Evolutionary conservation across 2,329 filamentous ascomycete species (phyloP).

Genomic region (Cercospora brassicicola): DNA sequence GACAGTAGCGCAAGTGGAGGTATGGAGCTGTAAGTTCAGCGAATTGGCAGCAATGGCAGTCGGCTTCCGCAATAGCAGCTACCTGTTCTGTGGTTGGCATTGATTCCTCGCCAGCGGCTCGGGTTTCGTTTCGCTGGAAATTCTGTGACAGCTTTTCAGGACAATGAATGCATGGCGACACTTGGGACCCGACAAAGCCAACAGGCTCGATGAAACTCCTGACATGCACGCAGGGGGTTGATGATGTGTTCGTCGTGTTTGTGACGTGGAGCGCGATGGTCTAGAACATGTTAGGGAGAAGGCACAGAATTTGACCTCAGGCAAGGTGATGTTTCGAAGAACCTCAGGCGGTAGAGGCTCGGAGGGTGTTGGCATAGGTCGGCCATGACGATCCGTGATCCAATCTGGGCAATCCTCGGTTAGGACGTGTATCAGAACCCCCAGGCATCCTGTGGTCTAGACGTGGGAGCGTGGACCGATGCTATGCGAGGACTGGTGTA

Average conservation of each 20-base stretch:
- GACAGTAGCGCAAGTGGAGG: background rate
- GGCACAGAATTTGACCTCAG: background rate
- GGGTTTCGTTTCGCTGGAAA: background rate
- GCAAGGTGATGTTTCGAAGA: background rate
- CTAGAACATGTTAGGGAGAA: background rate
- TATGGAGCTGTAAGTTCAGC: background rate
- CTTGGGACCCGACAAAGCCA: background rate
- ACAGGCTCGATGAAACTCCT: background rate
- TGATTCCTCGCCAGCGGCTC: background rate
- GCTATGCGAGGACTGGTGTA: background rate
- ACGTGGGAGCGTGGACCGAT: background rate
- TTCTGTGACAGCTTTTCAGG: background rate
- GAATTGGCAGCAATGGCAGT: background rate
- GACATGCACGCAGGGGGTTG: background rate
- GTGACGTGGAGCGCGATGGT: background rate
- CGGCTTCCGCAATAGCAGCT: background rate
- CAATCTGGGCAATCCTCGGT: slow-evolving; percentile 1
- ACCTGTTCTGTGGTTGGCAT: background rate
- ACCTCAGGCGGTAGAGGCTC: background rate
- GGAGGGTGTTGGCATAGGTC: background rate
- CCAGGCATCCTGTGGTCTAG: background rate
- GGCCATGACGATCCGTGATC: background rate
- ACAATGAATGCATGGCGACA: background rate
- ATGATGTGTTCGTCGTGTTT: background rate
- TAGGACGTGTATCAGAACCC: background rate